Conservation (phyloP, 1,139 yeast species). For the Candida glucosophila region DNA sequence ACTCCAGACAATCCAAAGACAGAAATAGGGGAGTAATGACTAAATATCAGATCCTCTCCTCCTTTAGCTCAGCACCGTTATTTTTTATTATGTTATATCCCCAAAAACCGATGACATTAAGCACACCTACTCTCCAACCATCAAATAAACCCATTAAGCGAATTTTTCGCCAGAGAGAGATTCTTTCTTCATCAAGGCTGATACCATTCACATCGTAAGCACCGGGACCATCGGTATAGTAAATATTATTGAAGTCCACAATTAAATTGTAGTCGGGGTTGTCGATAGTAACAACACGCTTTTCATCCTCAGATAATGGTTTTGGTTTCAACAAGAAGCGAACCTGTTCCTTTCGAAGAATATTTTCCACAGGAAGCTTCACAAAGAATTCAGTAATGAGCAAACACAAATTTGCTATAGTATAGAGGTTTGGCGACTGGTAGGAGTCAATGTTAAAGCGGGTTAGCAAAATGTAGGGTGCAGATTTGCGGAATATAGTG, state of each 20-base stretch:
- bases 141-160: constrained; percentile 49
- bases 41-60: constrained; percentile 23
- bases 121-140: constrained; percentile 85
- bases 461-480: constrained; percentile 65
- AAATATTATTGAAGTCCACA: constrained; percentile 31
- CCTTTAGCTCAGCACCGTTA: constrained; percentile 36
- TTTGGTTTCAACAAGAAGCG: constrained; percentile 45
- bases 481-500: constrained; percentile 55
- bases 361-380: constrained; percentile 79
- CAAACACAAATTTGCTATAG: constrained; percentile 44
- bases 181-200: too few relatives aligned
- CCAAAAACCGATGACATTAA: constrained; percentile 78
- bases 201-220: too few relatives aligned
- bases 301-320: constrained; percentile 18
- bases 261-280: constrained; percentile 41
- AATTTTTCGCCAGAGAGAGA: constrained; percentile 10
- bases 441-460: constrained; percentile 62
- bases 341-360: constrained; percentile 77
- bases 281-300: constrained; percentile 29
- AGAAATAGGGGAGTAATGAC: too few relatives aligned
- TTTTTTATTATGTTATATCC: constrained; percentile 61
- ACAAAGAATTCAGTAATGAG: constrained; percentile 62
- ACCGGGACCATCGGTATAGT: constrained; percentile 11
- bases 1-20: too few relatives aligned
- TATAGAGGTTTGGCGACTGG: constrained; percentile 54